Evolutionary conservation across 306 rosid genomes (phyloP).

Genomic region (Glycine tomentella): DNA sequence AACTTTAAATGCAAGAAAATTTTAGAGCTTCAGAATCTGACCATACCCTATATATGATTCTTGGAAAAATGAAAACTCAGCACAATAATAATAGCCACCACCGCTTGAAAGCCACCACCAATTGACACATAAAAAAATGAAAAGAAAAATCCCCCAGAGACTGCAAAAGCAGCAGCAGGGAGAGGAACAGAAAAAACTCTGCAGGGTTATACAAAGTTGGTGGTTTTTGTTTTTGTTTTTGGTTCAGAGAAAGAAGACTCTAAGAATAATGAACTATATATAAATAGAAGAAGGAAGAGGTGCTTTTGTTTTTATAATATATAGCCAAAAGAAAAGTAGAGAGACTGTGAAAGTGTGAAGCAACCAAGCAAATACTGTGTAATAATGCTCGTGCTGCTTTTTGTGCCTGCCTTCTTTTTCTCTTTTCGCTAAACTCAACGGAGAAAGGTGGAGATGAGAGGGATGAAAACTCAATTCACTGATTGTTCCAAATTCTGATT

Average conservation of each 20-base stretch:
- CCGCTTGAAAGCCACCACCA: conserved; percentile 65
- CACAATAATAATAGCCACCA: conserved; percentile 46
- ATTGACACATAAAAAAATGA: conserved; percentile 49
- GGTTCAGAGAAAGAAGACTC: conserved; percentile 23
- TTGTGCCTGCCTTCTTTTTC: conserved; percentile 19
- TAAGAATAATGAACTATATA: conserved; percentile 29
- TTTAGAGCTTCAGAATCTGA: conserved; percentile 35
- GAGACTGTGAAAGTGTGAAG: conserved; percentile 32
- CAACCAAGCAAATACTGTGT: conserved; percentile 23
- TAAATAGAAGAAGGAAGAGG: background rate
- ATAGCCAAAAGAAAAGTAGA: conserved; percentile 29
- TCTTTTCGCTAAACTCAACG: background rate
- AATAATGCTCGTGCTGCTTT: conserved; percentile 32
- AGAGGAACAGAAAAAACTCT: conserved; percentile 24
- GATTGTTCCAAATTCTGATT: conserved; percentile 63
- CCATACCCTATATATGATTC: conserved; percentile 38
- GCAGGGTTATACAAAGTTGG: conserved; percentile 30
- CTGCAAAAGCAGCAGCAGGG: conserved; percentile 32
- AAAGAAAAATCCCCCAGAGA: conserved; percentile 41
- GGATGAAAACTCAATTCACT: conserved; percentile 58
- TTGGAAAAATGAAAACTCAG: background rate
- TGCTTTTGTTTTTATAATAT: conserved; percentile 30
- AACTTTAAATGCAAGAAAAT: conserved; percentile 57
- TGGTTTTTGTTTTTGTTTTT: conserved; percentile 28
- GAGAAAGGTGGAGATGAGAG: conserved; percentile 31